phyloP scores from a whole-genome alignment of 352 stramenopile species.

The Globisporangium nunn region DNA sequence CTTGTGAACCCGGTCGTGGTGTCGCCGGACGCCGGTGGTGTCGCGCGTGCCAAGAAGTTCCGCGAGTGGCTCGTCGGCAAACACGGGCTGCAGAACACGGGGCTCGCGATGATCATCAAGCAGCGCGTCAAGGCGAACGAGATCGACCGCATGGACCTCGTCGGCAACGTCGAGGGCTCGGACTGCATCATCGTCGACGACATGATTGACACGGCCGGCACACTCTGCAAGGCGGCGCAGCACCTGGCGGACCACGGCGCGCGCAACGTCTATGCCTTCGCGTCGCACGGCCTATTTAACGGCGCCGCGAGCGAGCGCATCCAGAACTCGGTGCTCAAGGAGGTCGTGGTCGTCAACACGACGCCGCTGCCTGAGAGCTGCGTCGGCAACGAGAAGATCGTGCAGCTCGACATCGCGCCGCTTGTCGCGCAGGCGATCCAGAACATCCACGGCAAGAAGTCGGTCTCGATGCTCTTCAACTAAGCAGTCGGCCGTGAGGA shows the following conservation, averaged over 20 bases:
- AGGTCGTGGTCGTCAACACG: constrained; percentile 89
- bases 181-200: constrained; percentile 99
- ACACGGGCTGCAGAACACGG: constrained; percentile 95
- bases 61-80: constrained; percentile 97
- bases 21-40: constrained; percentile 97
- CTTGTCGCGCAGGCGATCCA: constrained; percentile 98
- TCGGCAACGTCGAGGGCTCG: constrained; percentile 97
- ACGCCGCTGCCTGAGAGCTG: constrained; percentile 80
- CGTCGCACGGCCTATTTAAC: constrained; percentile 97
- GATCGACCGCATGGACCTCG: constrained; percentile 99
- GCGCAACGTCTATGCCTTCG: constrained; percentile 98
- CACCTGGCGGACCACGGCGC: constrained; percentile 94
- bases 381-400: constrained; percentile 96
- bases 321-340: constrained; percentile 85
- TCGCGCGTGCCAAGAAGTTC: constrained; percentile 99
- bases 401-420: constrained; percentile 96
- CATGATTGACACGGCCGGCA: constrained; percentile 99
- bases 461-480: constrained; percentile 99
- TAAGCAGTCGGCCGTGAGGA: constrained; percentile 37
- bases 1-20: constrained; percentile 99
- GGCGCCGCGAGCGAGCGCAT: constrained; percentile 88
- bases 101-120: constrained; percentile 99
- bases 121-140: constrained; percentile 96
- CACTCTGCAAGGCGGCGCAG: constrained; percentile 97
- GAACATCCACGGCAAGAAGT: constrained; percentile 99